Base-by-base conservation (phyloP, 768 basidiomycete species). In the Auricularia sp. region DNA sequence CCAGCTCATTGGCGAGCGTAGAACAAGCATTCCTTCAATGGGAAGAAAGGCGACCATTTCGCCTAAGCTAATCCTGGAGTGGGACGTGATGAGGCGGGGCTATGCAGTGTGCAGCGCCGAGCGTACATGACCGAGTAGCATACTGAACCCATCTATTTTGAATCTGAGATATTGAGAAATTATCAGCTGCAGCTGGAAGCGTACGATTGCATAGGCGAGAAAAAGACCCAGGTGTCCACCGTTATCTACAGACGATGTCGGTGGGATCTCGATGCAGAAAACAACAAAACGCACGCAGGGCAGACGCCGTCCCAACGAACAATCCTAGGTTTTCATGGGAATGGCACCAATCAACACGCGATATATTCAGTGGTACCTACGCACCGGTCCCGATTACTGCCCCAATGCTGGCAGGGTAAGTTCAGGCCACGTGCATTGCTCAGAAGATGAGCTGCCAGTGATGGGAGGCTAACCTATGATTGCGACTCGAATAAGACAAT, bases 1-100 rank as follows among this genome's bases (percentile, higher is more conserved):
- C 10, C 43, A 3, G 1, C 0, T 44, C 56, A 58, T 12, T 34
- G 56, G 11, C 36, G 18, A 21, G 12, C 29, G 29, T 34, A 60
- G 6, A 11, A 36, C 7, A 14, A 6, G 11, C 21, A 5, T 8
- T 23, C 67, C 67, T 21, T 66, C 80, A 61, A 93, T 79, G 0
- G 91, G 91, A 4, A 93, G 79, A 72, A 80, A 92, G 0, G 90
- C 84, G 60, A 92, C 71, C 90, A 89, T 88, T 76, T 88, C 87
- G 5, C 86, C 84, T 1, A 71, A 68, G 18, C 73, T 74, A 29
- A 76, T 66, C 69, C 51, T 81, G 51, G 86, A 86, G 65, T 88
- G 73, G 86, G 87, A 67, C 23, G 33, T 29, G 47, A 58, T 16
- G 61, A 68, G 42, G 64, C 61, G 7, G 47, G 34, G 47, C 67